Conservation (phyloP, 1,139 yeast genomes). For the Wickerhamomyces sp. region DNA sequence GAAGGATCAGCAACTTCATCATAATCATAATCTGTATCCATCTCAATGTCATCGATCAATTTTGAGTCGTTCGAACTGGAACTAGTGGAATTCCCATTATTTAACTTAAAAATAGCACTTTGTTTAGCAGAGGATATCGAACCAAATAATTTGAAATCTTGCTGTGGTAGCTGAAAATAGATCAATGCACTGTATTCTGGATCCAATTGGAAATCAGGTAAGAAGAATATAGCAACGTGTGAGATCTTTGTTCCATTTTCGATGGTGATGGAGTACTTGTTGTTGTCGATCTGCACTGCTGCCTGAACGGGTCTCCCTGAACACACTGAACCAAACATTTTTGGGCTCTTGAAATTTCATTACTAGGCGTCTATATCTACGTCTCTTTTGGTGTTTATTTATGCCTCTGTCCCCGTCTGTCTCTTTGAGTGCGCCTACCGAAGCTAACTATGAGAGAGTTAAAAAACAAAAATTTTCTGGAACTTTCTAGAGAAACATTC, state of each 20-base stretch:
- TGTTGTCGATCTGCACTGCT: constrained; percentile 58
- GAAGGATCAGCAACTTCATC: constrained; percentile 24
- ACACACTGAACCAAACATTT: constrained; percentile 53
- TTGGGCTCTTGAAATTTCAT: no score
- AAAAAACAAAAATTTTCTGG: no score
- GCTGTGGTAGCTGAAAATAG: constrained; percentile 77
- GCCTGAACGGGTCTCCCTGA: constrained; percentile 45
- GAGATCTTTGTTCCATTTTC: constrained; percentile 61
- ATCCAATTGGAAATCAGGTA: constrained; percentile 67
- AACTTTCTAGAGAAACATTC: neutral
- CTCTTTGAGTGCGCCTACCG: constrained; percentile 1
- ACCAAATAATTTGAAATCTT: constrained; percentile 78
- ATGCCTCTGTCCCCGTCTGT: neutral
- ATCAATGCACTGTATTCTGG: constrained; percentile 74
- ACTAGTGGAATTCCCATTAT: constrained; percentile 34
- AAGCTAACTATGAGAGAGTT: no score
- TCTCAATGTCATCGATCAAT: constrained; percentile 32
- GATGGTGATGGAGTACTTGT: constrained; percentile 56
- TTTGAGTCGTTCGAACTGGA: constrained; percentile 12
- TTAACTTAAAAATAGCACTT: constrained; percentile 84
- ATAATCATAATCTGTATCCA: constrained; percentile 39
- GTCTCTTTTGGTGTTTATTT: constrained; percentile 4
- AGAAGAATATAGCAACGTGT: constrained; percentile 68
- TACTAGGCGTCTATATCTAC: no score
- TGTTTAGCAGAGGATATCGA: constrained; percentile 70